A percentile compares a stretch with the other conserved stretches of the same genome.
Conservation (phyloP, 371 early-diverging fungal genomes). For the Batrachochytrium dendrobatidis region DNA sequence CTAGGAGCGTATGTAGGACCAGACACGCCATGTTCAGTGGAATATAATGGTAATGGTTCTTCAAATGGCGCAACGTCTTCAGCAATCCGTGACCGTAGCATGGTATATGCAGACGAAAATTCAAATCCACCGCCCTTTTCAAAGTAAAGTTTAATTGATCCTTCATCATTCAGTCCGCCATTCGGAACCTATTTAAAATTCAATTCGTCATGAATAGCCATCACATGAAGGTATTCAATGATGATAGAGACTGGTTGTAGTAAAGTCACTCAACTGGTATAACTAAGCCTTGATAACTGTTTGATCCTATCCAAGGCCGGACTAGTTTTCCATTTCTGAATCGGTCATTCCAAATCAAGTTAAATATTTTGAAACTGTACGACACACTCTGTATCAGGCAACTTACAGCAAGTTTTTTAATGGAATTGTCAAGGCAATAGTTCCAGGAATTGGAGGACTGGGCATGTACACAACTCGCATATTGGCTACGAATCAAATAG, state of each 20-base stretch:
- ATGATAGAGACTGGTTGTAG: too few relatives aligned
- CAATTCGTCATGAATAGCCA: too few relatives aligned
- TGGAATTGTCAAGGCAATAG: background rate
- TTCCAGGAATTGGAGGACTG: background rate
- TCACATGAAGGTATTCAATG: too few relatives aligned
- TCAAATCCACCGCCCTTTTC: conserved; percentile 37
- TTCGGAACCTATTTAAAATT: conserved; percentile 15
- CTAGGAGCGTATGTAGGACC: too few relatives aligned
- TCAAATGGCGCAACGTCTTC: conserved; percentile 11
- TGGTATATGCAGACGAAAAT: conserved; percentile 21
- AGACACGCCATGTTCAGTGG: too few relatives aligned
- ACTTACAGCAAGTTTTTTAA: background rate
- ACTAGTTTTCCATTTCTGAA: conserved; percentile 19
- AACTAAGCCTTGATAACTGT: conserved; percentile 19
- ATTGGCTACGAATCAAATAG: background rate
- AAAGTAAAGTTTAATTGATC: conserved; percentile 22
- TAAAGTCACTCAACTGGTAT: too few relatives aligned
- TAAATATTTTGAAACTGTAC: background rate
- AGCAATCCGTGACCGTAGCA: conserved; percentile 21
- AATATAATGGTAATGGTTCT: conserved; percentile 14
- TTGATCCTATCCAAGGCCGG: conserved; percentile 30
- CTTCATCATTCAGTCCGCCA: conserved; percentile 22
- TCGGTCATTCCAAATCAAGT: background rate
- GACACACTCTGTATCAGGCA: background rate
- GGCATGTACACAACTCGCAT: background rate